Percentiles rank a stretch among this genome's conserved stretches.
phyloP scores from a whole-genome alignment of 345 rosid genomes.

The Isatis tinctoria region DNA sequence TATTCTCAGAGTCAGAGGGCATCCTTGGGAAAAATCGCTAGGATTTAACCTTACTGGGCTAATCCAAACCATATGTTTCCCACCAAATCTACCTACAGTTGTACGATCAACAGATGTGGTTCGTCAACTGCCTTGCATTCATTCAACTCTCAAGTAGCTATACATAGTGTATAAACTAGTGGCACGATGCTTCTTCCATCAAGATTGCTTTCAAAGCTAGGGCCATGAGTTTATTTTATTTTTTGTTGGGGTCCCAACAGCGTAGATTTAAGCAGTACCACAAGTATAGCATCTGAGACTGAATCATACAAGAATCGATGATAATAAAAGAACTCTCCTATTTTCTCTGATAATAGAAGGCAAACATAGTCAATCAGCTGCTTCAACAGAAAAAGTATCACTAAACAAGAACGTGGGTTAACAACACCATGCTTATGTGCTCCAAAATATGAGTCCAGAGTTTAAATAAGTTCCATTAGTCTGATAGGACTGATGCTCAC shows the following conservation, averaged over 20 bases:
- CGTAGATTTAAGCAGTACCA: conserved; percentile 8
- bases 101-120: conserved; percentile 4
- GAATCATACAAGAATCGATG: background rate
- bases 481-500: conserved; percentile 6
- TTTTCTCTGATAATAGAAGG: background rate
- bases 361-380: background rate
- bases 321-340: background rate
- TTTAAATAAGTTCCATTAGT: background rate
- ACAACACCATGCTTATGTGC: conserved; percentile 6
- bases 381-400: background rate
- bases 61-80: conserved; percentile 5
- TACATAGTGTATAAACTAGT: background rate
- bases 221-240: background rate
- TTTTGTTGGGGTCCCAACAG: background rate
- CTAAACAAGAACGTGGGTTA: background rate
- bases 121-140: background rate
- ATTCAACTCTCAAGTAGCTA: conserved; percentile 14
- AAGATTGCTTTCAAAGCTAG: background rate
- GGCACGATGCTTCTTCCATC: conserved; percentile 9
- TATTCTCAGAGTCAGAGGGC: background rate
- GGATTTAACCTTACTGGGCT: background rate
- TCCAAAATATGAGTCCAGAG: background rate
- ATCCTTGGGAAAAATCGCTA: background rate
- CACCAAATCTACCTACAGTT: conserved; percentile 1
- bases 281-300: background rate